Percentiles rank a stretch among this genome's conserved stretches.
Conservation (phyloP, 495 filamentous ascomycete species). For the Geoglossum glabrum region DNA sequence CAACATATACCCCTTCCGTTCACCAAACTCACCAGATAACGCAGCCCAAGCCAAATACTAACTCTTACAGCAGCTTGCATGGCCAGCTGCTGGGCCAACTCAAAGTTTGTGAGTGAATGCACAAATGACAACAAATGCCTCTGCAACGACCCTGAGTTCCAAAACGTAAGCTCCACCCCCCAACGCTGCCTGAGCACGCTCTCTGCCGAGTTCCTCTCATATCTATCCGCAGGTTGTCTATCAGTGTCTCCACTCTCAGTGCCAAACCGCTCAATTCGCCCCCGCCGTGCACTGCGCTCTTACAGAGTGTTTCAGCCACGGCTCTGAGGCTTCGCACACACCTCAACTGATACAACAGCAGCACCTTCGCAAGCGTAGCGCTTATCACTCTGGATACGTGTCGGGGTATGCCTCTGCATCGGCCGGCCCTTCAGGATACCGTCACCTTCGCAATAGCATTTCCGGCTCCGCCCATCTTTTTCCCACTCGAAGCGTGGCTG, state of each 20-base stretch:
- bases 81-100: conserved; percentile 23
- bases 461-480: not conserved
- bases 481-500: not conserved
- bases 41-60: not conserved
- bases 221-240: conserved; percentile 15
- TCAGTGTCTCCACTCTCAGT: conserved; percentile 25
- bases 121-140: conserved; percentile 14
- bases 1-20: not conserved
- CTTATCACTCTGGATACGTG: not conserved
- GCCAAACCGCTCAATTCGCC: conserved; percentile 18
- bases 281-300: conserved; percentile 18
- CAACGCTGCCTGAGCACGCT: not conserved
- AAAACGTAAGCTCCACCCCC: conserved; percentile 12
- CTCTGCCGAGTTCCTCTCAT: not conserved
- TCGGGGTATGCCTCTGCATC: not conserved
- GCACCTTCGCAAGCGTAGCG: not conserved
- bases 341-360: not conserved
- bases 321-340: not conserved
- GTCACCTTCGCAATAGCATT: not conserved
- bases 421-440: not conserved
- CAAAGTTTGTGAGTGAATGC: conserved; percentile 18
- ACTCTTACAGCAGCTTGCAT: not conserved
- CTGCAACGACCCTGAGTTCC: conserved; percentile 18
- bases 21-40: not conserved
- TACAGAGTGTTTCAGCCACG: conserved; percentile 12